Evolutionary conservation across 208 protist genomes (phyloP).

Genomic region (Phytomonas serpens): DNA sequence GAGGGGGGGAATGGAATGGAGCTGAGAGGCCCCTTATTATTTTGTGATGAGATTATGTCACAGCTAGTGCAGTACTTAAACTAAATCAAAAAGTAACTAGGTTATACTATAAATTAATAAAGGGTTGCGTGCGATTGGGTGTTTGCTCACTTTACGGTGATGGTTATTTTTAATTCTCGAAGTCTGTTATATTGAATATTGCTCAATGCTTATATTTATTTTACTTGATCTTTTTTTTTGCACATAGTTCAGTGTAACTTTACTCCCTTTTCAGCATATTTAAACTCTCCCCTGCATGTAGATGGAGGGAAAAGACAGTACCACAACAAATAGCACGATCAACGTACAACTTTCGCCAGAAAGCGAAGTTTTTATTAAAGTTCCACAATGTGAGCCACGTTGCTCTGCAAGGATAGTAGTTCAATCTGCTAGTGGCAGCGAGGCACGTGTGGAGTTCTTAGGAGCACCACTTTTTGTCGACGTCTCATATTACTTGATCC

Average conservation of each 20-base stretch:
- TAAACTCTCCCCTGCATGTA: not conserved
- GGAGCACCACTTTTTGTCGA: slow-evolving; percentile 54
- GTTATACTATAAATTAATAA: not conserved
- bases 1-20: not conserved
- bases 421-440: slow-evolving; percentile 23
- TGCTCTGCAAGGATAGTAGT: slow-evolving; percentile 48
- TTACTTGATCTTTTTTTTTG: slow-evolving; percentile 6
- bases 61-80: not conserved
- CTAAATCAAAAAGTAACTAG: not conserved
- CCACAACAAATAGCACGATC: not conserved
- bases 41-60: not conserved
- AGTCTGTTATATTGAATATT: not conserved
- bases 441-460: slow-evolving; percentile 63
- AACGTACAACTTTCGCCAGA: slow-evolving; percentile 16
- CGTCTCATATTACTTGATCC: slow-evolving; percentile 61
- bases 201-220: not conserved
- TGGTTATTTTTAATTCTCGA: not conserved
- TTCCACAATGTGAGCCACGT: slow-evolving; percentile 37
- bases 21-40: not conserved
- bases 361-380: slow-evolving; percentile 47
- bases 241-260: not conserved
- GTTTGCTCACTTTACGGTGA: not conserved
- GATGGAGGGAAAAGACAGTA: not conserved
- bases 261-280: not conserved
- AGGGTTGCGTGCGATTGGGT: not conserved